phyloP scores from a whole-genome alignment of 768 basidiomycete genomes.

The Boletus rubroflammeus region DNA sequence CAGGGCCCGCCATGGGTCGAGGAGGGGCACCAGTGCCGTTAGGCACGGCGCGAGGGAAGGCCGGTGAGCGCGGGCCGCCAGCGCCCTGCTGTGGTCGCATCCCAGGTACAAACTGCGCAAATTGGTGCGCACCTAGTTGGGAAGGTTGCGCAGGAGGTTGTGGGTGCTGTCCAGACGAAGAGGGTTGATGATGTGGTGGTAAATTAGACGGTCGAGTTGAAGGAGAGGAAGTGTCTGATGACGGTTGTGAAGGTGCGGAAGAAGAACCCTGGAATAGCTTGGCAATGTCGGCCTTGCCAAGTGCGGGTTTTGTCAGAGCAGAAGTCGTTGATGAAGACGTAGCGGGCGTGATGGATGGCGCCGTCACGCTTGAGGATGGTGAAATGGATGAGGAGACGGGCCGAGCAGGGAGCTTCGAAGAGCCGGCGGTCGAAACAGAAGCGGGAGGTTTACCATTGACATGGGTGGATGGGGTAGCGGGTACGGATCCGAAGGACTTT shows the following conservation, averaged over 20 bases:
- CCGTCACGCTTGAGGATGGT: conserved; percentile 25
- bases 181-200: conserved; percentile 42
- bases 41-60: conserved; percentile 55
- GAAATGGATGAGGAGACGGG: conserved; percentile 21
- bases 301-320: conserved; percentile 30
- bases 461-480: conserved; percentile 46
- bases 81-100: conserved; percentile 45
- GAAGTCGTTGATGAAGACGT: conserved; percentile 35
- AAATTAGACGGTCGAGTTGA: conserved; percentile 51
- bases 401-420: conserved; percentile 33
- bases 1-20: conserved; percentile 46
- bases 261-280: conserved; percentile 40
- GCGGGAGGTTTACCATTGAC: conserved; percentile 61
- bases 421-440: conserved; percentile 39
- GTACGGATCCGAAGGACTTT: conserved; percentile 80
- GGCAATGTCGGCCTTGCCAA: conserved; percentile 37
- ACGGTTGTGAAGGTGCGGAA: conserved; percentile 43
- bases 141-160: conserved; percentile 37
- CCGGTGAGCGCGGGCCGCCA: conserved; percentile 63
- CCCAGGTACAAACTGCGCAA: conserved; percentile 46
- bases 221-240: conserved; percentile 57
- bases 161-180: conserved; percentile 35
- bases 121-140: conserved; percentile 45
- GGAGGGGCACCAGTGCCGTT: conserved; percentile 52
- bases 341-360: conserved; percentile 31